A percentile compares a stretch with the other conserved stretches of the same genome.
These are phyloP conservation scores for Xenosphaeropsis pyriputrescens DNA, from an alignment of 2,329 filamentous ascomycete genomes.

Conservation along the genomic window DNA sequence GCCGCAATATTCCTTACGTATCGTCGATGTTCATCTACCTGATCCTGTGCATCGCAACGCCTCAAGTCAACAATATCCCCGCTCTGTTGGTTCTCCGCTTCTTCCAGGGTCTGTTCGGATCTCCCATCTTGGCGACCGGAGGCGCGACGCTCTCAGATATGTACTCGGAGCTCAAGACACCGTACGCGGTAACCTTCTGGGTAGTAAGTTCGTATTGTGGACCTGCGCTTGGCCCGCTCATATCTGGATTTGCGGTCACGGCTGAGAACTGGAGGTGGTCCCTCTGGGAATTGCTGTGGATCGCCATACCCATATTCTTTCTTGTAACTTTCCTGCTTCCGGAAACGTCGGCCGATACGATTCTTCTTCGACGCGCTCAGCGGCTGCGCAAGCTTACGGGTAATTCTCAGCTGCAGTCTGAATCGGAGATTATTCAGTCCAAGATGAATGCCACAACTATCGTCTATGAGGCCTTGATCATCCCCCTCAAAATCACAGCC, in stretches of 20 bases:
- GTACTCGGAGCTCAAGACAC: conserved; percentile 48
- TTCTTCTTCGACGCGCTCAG: conserved; percentile 43
- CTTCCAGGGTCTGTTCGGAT: conserved; percentile 58
- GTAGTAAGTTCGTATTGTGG: conserved; percentile 50
- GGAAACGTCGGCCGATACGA: conserved; percentile 43
- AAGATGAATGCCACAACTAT: conserved; percentile 6
- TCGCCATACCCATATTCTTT: conserved; percentile 26
- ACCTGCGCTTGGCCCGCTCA: conserved; percentile 51
- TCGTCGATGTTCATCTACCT: conserved; percentile 54
- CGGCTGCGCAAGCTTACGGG: conserved; percentile 40
- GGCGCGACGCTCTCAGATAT: conserved; percentile 60
- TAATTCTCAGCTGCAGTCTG: conserved; percentile 21
- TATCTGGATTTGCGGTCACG: conserved; percentile 51
- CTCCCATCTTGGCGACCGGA: conserved; percentile 52
- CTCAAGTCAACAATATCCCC: conserved; percentile 51
- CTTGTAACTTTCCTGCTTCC: conserved; percentile 29
- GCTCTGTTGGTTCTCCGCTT: conserved; percentile 59
- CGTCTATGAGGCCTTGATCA: background rate
- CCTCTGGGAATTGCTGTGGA: conserved; percentile 47
- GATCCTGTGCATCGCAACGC: conserved; percentile 49
- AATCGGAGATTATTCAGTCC: conserved; percentile 10
- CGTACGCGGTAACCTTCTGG: conserved; percentile 41
- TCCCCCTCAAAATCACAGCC: conserved; percentile 6
- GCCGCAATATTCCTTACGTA: conserved; percentile 46
- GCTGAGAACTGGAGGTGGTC: conserved; percentile 61